Percentiles rank a stretch among this genome's conserved stretches.
These are phyloP conservation scores for Alternaria conjuncta DNA, from an alignment of 2,329 filamentous ascomycete species.

Conservation along the genomic window DNA sequence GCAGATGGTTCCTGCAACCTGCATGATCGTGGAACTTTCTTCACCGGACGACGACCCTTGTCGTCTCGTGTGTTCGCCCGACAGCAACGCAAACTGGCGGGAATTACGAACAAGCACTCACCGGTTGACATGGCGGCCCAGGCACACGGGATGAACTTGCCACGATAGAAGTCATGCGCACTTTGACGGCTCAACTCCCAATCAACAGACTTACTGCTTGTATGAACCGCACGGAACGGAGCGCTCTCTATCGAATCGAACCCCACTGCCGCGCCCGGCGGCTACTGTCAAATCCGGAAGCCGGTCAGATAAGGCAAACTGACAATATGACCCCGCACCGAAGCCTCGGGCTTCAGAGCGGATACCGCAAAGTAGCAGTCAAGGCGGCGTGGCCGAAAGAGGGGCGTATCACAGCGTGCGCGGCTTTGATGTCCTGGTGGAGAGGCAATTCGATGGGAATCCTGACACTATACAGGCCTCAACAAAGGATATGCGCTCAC, in stretches of 20 bases:
- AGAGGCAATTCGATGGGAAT: neutral
- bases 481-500: neutral
- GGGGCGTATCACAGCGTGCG: neutral
- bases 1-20: slow-evolving; percentile 1
- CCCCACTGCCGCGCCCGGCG: neutral
- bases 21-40: slow-evolving; percentile 9
- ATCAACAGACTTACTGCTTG: slow-evolving; percentile 1
- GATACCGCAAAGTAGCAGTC: neutral
- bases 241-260: neutral
- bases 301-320: slow-evolving; percentile 13
- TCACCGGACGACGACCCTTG: slow-evolving; percentile 19
- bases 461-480: neutral
- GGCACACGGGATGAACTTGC: neutral
- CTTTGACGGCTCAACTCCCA: slow-evolving; percentile 5
- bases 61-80: neutral
- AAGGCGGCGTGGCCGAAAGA: neutral
- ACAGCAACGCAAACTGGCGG: neutral
- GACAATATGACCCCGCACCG: slow-evolving; percentile 9
- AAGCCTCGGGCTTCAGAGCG: neutral
- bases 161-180: slow-evolving; percentile 13
- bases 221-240: slow-evolving; percentile 1
- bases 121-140: slow-evolving; percentile 8
- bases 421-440: neutral
- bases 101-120: slow-evolving; percentile 3
- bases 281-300: neutral